Base-by-base conservation (phyloP, 306 rosid species). In the Ochetophila trinervis region DNA sequence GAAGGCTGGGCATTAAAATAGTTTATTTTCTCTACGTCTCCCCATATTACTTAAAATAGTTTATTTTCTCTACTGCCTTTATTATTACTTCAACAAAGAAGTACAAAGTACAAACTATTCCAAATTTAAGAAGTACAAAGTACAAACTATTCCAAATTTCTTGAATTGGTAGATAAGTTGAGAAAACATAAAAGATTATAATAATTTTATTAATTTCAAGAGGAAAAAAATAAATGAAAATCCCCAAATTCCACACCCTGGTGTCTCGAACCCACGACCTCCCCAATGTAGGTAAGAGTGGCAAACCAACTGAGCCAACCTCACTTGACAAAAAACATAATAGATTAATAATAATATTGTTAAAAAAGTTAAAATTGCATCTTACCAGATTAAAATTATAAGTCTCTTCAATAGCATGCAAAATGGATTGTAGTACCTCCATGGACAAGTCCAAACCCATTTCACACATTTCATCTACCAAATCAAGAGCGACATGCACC, bases 351-450 rank as follows among this genome's bases (percentile, higher is more conserved):
- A 50, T 19, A 50, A 40, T 12, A 40, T 17, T 4, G 12, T 12
- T 20, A 6, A 40, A 8, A 49, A 14, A 15, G 27, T 20, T 51
- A 27, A 65, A 6, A 61, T 58, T n/a, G 76, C 37, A 60, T 20
- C 80, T 35, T 76, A 93, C 98, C 91, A 90, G 70, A 78, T 74
- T 84, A 76, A 71, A 86, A 53, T 93, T 85, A 72, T n/a, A 79
- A 49, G 82, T 73, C 62, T 81, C 79, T 47, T 73, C 84, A 54
- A 76, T 63, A n/a, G 74, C 82, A 27, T 63, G 84, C 67, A 93
- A 73, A 73, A 93, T 77, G 76, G 76, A 52, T 51, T 78, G 80
- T 54, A 89, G 66, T 66, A 68, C 77, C 60, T 60, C 70, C 8
- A 65, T 60, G 40, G 96, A 78, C n/a, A 74, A 59, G 53, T 51